Percentiles rank a stretch among this genome's conserved stretches.
Conservation (phyloP, 768 basidiomycete genomes). For the Lentinula edodes region DNA sequence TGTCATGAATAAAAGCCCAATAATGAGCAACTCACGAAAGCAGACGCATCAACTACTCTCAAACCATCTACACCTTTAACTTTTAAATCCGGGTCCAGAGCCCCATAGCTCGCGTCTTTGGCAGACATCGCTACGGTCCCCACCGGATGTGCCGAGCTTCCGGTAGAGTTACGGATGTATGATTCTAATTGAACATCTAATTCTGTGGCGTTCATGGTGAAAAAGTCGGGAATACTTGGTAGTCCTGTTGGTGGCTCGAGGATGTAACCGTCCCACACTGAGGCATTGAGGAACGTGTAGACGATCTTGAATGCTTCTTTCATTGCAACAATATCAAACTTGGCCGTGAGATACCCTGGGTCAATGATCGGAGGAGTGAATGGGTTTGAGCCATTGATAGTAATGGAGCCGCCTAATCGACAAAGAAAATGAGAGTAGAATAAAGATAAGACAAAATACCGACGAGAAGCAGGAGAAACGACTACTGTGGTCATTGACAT, state of each 20-base stretch:
- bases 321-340: conserved; percentile 23
- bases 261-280: conserved; percentile 24
- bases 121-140: conserved; percentile 26
- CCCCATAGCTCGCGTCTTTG: conserved; percentile 19
- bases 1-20: background rate
- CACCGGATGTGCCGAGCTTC: conserved; percentile 22
- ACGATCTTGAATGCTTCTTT: conserved; percentile 20
- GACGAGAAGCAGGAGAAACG: conserved; percentile 12
- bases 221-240: conserved; percentile 8
- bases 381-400: conserved; percentile 21
- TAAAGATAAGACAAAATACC: background rate
- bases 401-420: conserved; percentile 19
- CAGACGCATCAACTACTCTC: conserved; percentile 32
- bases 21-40: conserved; percentile 20
- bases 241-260: conserved; percentile 13
- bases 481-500: conserved; percentile 8
- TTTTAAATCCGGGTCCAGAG: conserved; percentile 27
- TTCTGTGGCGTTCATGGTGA: conserved; percentile 6
- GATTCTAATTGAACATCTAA: conserved; percentile 21
- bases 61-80: conserved; percentile 28
- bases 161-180: conserved; percentile 16
- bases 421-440: background rate
- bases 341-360: conserved; percentile 14
- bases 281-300: conserved; percentile 20
- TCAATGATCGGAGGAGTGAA: conserved; percentile 22